phyloP scores from a whole-genome alignment of 176 grass and related monocot genomes.

The Otatea glauca region DNA sequence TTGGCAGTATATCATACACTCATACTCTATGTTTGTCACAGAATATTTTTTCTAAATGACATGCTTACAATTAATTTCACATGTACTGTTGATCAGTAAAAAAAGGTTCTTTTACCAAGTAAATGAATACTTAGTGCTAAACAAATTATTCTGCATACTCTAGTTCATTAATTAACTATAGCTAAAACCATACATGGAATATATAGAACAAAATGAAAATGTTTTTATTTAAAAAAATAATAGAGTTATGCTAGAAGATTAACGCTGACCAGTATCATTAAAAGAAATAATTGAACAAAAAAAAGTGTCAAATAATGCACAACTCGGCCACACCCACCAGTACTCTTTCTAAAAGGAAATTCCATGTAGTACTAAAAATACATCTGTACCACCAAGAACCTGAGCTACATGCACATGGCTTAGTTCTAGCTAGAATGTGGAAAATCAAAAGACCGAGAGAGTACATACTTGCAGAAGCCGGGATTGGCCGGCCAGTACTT shows the following conservation, averaged over 20 bases:
- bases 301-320: not conserved
- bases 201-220: not conserved
- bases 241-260: not conserved
- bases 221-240: not conserved
- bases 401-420: constrained; percentile 23
- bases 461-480: constrained; percentile 59
- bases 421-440: not conserved
- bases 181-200: not conserved
- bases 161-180: no score
- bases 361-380: not conserved
- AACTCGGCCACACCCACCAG: not conserved
- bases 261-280: not conserved
- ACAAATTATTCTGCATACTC: not conserved
- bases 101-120: not conserved
- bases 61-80: not conserved
- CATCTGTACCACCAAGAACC: constrained; percentile 13
- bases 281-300: not conserved
- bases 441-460: not conserved
- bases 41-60: not conserved
- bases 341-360: not conserved
- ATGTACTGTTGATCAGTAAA: not conserved
- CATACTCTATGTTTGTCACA: not conserved
- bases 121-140: not conserved
- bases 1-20: no score
- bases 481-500: constrained; percentile 67